phyloP scores from a whole-genome alignment of 257 asterid species.

The Solanum clarkiae region DNA sequence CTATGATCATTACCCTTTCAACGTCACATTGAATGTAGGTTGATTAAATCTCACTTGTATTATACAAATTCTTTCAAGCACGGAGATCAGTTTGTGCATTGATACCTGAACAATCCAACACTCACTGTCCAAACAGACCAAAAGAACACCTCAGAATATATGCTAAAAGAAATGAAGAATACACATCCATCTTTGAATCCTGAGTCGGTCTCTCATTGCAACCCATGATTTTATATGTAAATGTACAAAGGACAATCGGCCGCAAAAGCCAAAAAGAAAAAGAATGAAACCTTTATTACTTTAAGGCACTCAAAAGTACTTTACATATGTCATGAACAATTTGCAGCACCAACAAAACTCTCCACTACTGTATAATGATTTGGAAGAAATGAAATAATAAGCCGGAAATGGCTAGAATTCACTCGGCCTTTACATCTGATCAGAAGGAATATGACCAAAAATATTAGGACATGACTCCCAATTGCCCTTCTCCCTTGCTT shows the following conservation, averaged over 20 bases:
- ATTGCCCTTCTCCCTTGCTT: constrained; percentile 63
- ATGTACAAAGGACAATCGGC: not conserved
- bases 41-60: not conserved
- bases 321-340: not conserved
- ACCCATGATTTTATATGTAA: no score
- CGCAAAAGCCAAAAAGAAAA: not conserved
- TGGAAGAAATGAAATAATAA: not conserved
- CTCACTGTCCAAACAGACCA: not conserved
- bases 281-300: not conserved
- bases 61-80: not conserved
- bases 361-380: not conserved
- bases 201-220: not conserved
- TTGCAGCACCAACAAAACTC: not conserved
- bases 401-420: not conserved
- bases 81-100: not conserved
- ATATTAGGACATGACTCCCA: constrained; percentile 87
- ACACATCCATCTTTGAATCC: not conserved
- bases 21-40: not conserved
- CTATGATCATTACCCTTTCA: not conserved
- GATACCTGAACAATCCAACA: not conserved
- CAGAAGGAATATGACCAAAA: constrained; percentile 61
- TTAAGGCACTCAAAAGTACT: not conserved
- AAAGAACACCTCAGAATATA: not conserved
- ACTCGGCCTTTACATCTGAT: constrained; percentile 36
- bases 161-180: not conserved